phyloP scores from a whole-genome alignment of 1,284 basidiomycete genomes.

The Entoloma clypeatum region DNA sequence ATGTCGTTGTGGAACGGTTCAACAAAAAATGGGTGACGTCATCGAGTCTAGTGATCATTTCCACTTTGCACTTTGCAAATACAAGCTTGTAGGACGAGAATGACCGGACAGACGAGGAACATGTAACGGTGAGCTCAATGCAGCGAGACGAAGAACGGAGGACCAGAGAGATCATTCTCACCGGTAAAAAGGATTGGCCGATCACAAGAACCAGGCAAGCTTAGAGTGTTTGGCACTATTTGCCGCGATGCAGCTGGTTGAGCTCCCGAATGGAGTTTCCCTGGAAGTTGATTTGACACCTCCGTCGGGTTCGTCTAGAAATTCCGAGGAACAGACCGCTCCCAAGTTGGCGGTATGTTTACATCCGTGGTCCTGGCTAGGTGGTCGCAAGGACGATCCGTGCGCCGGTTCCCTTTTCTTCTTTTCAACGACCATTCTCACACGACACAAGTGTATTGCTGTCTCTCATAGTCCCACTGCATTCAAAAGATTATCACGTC shows the following conservation, averaged over 20 bases:
- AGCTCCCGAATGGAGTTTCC: constrained; percentile 29
- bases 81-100: too few species aligned
- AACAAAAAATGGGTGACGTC: neutral
- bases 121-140: too few species aligned
- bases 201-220: too few species aligned
- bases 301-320: constrained; percentile 11
- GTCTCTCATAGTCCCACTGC: constrained; percentile 34
- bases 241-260: constrained; percentile 17
- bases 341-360: constrained; percentile 63
- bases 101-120: too few species aligned
- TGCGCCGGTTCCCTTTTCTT: constrained; percentile 35
- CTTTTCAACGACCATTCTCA: neutral
- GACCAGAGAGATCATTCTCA: too few species aligned
- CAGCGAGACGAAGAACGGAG: too few species aligned
- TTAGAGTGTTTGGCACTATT: too few species aligned
- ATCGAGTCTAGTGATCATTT: too few species aligned
- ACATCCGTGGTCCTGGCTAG: constrained; percentile 79
- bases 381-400: constrained; percentile 72
- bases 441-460: constrained; percentile 33
- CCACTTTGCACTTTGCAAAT: too few species aligned
- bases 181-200: too few species aligned
- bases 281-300: constrained; percentile 26
- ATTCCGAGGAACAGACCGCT: too few species aligned
- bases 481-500: constrained; percentile 48
- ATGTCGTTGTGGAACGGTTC: neutral